Percentiles rank a stretch among this genome's conserved stretches.
These are phyloP conservation scores for Parietaria judaica DNA, from an alignment of 306 rosid genomes.

Conservation along the genomic window DNA sequence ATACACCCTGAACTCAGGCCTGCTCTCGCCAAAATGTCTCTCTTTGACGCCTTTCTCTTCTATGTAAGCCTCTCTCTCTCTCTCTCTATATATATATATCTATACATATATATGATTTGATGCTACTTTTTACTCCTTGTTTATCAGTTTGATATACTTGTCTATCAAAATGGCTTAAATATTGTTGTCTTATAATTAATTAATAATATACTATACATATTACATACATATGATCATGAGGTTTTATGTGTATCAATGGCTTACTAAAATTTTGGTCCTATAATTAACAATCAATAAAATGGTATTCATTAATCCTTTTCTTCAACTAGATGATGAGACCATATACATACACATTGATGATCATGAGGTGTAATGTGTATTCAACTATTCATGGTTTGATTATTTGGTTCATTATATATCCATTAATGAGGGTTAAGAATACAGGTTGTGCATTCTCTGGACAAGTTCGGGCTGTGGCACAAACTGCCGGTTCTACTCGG, in stretches of 20 bases:
- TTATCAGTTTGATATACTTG: not conserved
- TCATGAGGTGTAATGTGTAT: too few relatives aligned
- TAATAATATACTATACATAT: too few relatives aligned
- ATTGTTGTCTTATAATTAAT: too few relatives aligned
- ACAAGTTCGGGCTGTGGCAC: slow-evolving; percentile 60
- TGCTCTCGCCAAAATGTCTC: slow-evolving; percentile 45
- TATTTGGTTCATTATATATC: too few relatives aligned
- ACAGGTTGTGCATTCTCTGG: slow-evolving; percentile 51
- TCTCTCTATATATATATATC: not conserved
- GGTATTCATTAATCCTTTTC: too few relatives aligned
- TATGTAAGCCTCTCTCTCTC: slow-evolving; percentile 24
- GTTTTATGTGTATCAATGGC: not conserved
- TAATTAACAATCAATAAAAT: not conserved
- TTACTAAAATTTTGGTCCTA: not conserved
- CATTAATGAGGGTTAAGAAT: too few relatives aligned
- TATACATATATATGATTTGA: not conserved
- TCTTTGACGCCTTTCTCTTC: slow-evolving; percentile 45
- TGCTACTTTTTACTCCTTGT: not conserved
- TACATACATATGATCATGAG: too few relatives aligned
- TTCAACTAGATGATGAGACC: too few relatives aligned
- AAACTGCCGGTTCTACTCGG: slow-evolving; percentile 59
- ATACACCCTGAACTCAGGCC: slow-evolving; percentile 48
- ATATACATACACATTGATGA: too few relatives aligned
- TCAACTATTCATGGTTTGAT: not conserved
- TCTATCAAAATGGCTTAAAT: not conserved